Evolutionary conservation across 2,329 filamentous ascomycete species (phyloP), one percentile per base, ranked within the genome.

Genomic region (Phoma sp.): DNA sequence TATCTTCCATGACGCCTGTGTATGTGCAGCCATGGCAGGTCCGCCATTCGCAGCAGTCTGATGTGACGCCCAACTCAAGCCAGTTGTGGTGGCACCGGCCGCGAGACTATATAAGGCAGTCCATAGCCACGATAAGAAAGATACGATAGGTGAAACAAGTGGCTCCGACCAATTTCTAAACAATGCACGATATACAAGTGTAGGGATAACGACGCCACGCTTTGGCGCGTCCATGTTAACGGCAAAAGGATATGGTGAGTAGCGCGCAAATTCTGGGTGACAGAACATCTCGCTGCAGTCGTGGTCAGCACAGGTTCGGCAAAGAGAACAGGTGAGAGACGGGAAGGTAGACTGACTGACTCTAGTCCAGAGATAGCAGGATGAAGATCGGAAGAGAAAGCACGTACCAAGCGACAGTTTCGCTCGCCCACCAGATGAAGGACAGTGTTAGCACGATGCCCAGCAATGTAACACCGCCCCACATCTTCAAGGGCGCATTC

Each of bases 121-220:
- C 40, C 51, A 54, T 26, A 62, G 40, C 67, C 66, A 71, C 7
- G 54, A 61, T 14, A 62, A 36, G 12, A 62, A 53, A 23, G 56
- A 61, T 4, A 29, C 28, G 12, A 49, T 18, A 23, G 51, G 40
- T 30, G 51, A 40, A 20, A 45, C 7, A 5, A 54, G 29, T 29
- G 76, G 76, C 4, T 57, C 48, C 72, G 74, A 76, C 45, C 77
- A 69, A 4, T 53, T 51, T 26, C 63, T 66, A 25, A 74, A 54
- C 5, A 78, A 65, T 5, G 72, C 73, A 17, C 78, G 68, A 39
- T 77, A 82, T 3, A 84, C 52, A 65, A 86, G 76, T 3, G 82
- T 85, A 3, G 82, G 81, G 5, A 84, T 76, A 5, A 84, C 83
- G 55, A 80, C 83, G 0, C 84, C 84, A 43, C 80, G 83, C 18